Conservation (phyloP, 208 protist genomes). For the Leishmania major region DNA sequence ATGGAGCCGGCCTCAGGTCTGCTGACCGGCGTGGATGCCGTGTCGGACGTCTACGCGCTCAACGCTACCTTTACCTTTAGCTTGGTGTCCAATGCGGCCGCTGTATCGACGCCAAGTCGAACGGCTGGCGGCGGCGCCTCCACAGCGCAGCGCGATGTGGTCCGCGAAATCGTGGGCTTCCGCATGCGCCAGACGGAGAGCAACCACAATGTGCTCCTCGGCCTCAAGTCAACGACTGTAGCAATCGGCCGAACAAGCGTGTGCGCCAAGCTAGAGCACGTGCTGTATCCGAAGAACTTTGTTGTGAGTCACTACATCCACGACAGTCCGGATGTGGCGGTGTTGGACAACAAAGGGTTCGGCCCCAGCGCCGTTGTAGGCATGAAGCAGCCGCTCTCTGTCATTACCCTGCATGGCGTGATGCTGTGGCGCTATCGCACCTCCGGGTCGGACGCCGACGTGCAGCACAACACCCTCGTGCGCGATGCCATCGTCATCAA, state of each 20-base stretch:
- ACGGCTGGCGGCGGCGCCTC: conserved; percentile 33
- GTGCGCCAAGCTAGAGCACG: conserved; percentile 80
- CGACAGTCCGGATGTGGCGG: conserved; percentile 55
- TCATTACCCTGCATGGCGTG: conserved; percentile 83
- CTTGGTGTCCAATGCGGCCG: conserved; percentile 63
- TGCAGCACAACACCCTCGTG: conserved; percentile 17
- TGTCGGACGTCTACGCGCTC: conserved; percentile 75
- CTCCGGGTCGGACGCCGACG: conserved; percentile 24
- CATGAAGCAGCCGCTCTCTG: conserved; percentile 69
- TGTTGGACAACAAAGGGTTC: conserved; percentile 75
- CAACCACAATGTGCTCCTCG: conserved; percentile 84
- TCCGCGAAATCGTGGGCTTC: conserved; percentile 79
- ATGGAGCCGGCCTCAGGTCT: conserved; percentile 28
- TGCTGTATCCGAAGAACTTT: conserved; percentile 82
- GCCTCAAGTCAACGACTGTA: conserved; percentile 61
- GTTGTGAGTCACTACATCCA: conserved; percentile 70
- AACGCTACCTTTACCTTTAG: conserved; percentile 66
- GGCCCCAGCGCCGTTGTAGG: conserved; percentile 36
- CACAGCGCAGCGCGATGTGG: conserved; percentile 51
- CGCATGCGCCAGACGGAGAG: conserved; percentile 81
- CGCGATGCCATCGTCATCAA: conserved; percentile 56
- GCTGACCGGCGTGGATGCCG: conserved; percentile 61
- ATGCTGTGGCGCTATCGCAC: conserved; percentile 75
- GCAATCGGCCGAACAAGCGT: conserved; percentile 81
- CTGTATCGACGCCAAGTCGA: conserved; percentile 51